These are phyloP conservation scores for Helicostylum pulchrum DNA, from an alignment of 192 early-diverging fungal genomes.

Conservation along the genomic window DNA sequence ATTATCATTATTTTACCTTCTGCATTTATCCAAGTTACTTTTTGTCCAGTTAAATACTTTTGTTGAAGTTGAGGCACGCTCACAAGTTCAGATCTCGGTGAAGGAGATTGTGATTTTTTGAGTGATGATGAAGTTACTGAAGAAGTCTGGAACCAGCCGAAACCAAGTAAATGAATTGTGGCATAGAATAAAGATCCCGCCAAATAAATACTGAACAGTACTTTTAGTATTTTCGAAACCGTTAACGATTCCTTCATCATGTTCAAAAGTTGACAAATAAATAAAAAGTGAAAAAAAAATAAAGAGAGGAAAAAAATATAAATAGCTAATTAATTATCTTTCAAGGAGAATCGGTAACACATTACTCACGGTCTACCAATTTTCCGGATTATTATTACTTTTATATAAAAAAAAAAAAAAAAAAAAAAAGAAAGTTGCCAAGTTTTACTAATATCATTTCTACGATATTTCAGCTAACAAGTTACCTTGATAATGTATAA, in stretches of 20 bases:
- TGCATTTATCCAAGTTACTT: constrained; percentile 30
- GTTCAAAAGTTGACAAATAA: neutral
- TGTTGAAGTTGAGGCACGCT: constrained; percentile 21
- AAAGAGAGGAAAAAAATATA: constrained; percentile 6
- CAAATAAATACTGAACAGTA: constrained; percentile 32
- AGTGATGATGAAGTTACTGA: neutral
- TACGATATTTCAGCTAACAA: too few relatives aligned
- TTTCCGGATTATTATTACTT: too few relatives aligned
- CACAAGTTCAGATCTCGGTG: constrained; percentile 10
- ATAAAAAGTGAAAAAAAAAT: neutral
- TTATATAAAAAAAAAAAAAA: too few relatives aligned
- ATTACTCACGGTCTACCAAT: too few relatives aligned
- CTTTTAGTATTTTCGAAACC: constrained; percentile 25
- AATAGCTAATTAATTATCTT: too few relatives aligned
- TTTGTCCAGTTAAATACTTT: constrained; percentile 24
- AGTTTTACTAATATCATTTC: too few relatives aligned
- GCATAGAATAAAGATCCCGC: constrained; percentile 36
- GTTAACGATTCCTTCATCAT: constrained; percentile 5
- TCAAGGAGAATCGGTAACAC: too few relatives aligned
- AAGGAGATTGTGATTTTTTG: neutral
- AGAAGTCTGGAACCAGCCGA: constrained; percentile 1
- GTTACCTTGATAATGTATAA: too few relatives aligned
- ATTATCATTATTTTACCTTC: constrained; percentile 21
- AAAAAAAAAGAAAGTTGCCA: too few relatives aligned
- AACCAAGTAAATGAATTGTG: constrained; percentile 33